Percentiles rank a stretch among this genome's conserved stretches.
Conservation (phyloP, 306 rosid genomes). For the Corylus avellana region DNA sequence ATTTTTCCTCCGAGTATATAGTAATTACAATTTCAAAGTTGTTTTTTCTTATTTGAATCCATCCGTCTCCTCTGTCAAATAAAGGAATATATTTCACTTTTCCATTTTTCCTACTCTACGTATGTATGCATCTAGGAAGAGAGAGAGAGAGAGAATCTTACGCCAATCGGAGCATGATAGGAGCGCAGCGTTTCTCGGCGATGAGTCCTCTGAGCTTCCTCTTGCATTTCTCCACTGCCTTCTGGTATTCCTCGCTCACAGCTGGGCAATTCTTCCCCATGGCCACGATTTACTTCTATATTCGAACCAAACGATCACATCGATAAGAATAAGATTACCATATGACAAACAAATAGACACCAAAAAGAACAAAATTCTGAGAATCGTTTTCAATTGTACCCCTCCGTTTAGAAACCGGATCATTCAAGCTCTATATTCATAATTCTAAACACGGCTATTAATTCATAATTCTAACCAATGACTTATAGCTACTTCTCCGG, state of each 20-base stretch:
- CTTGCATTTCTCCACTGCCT: conserved; percentile 56
- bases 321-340: background rate
- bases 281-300: background rate
- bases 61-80: too few relatives aligned
- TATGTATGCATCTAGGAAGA: background rate
- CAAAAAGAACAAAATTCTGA: background rate
- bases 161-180: conserved; percentile 65
- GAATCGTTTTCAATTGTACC: background rate
- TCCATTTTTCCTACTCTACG: background rate
- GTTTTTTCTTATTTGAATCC: too few relatives aligned
- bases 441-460: background rate
- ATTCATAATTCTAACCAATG: background rate
- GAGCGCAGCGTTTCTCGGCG: conserved; percentile 64
- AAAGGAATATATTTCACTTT: too few relatives aligned
- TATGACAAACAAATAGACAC: background rate
- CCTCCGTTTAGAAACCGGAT: background rate
- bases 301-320: background rate
- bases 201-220: conserved; percentile 62
- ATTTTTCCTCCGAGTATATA: too few relatives aligned
- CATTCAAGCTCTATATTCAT: background rate
- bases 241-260: conserved; percentile 51
- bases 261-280: conserved; percentile 57
- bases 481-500: too few relatives aligned
- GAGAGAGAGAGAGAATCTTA: conserved; percentile 12
- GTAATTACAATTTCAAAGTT: too few relatives aligned